Evolutionary conservation across 768 basidiomycete genomes (phyloP), one percentile per base, ranked within the genome.

Genomic region (Plicaturopsis crispa): DNA sequence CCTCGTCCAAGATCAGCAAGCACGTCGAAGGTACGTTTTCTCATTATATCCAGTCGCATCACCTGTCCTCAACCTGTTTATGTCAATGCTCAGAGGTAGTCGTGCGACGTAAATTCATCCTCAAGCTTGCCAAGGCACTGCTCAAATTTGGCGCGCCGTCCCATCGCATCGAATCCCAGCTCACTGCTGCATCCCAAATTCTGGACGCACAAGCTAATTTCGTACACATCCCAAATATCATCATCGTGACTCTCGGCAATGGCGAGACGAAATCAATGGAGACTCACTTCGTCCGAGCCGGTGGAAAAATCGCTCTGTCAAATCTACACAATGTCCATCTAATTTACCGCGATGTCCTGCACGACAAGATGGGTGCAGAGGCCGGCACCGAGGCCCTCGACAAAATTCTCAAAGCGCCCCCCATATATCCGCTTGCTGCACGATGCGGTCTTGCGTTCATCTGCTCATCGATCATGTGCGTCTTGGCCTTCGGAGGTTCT

Each of bases 111-210:
- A 78, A 81, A 38, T 96, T 96, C 63, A 70, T 96, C 35, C 65
- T 93, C 49, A 82, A 81, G 53, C 73, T 96, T 18, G 87, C 89
- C 2, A 84, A 88, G 54, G 86, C 87, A 8, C 71, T 97, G 41
- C 75, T 97, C 55, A 72, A 80, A n/a, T 93, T 87, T 55, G 92
- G 92, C 14, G 86, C 91, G n/a, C 91, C 91, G 2, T 90, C 89
- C 16, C 93, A 96, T 57, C 74, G 93, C 14, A 83, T 93, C 45
- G 90, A 94, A 61, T 80, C 87, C 1, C 91, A 93, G 55, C 73
- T 97, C 28, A 69, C 71, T 42, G 76, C 85, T 4, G 89, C 88
- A 2, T 82, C 90, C 5, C 63, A 72, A 8, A 82, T 88, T 40
- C 73, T 96, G 12, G 78, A 84, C 22, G 72, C 88, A 44, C 73